Base-by-base conservation (phyloP, 23 red algal genomes). In the Gracilaria caudata region DNA sequence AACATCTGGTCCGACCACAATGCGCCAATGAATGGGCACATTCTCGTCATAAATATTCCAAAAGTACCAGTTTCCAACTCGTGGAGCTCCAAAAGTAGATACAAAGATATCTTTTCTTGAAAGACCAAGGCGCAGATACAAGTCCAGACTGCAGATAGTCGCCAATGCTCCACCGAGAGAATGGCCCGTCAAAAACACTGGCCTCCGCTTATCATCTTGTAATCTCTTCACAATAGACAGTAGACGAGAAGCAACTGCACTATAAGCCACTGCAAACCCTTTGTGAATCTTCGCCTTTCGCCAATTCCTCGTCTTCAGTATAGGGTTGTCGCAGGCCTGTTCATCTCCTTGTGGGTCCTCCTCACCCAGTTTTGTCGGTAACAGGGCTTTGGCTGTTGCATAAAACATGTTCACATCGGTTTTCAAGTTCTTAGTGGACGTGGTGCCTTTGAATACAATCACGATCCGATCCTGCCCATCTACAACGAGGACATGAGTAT, bases 181-280 rank as follows among this genome's bases (percentile, higher is more conserved):
- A 72, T 98, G 95, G n/a, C 95, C 95, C 7, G 95, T 94, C 29
- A 98, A 39, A 54, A 98, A 94, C 28, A 98, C 82, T 46, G 95
- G 95, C 23, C 95, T 83, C 28, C 76, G 79, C 41, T 73, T 75
- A 68, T 89, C 79, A 39, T 86, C 68, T 47, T 82, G 65, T 11
- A 93, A 81, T 16, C 40, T 72, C 41, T 90, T 86, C 45, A 98
- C 57, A 30, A 54, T 59, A 7, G 77, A 77, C 7, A 88, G 64
- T 13, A 98, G 51, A 41, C 54, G 53, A 37, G 83, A 43, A 49
- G 33, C 74, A 11, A 98, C 80, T 24, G 84, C 68, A 25, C 56
- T 37, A 30, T 98, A 94, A 4, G 84, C 90, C 21, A 74, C 63
- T 35, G 90, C 85, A 71, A 98, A 98, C 36, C 95, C 95, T 38